Conservation (phyloP, 108 stramenopile species). For the Pinguiococcus pyrenoidosus region DNA sequence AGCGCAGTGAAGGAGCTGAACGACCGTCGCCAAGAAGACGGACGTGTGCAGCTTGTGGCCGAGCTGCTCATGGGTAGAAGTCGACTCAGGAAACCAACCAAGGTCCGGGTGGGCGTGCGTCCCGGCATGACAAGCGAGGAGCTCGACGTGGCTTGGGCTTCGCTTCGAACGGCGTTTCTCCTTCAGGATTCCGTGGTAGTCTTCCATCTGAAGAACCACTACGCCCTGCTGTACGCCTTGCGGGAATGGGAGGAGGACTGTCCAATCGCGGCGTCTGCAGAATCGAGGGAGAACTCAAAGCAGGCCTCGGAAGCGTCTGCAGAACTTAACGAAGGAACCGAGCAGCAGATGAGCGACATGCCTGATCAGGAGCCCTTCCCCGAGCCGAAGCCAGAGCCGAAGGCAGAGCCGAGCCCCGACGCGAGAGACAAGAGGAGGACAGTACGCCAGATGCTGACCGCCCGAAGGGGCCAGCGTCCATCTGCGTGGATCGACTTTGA, state of each 20-base stretch:
- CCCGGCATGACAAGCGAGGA: constrained; percentile 5
- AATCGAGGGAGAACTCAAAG: too few species aligned
- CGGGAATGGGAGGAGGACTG: constrained; percentile 31
- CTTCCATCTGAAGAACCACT: constrained; percentile 44
- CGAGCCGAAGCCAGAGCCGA: not conserved
- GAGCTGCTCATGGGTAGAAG: constrained; percentile 4
- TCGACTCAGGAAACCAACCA: constrained; percentile 7
- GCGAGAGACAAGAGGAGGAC: not conserved
- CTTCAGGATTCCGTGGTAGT: constrained; percentile 3
- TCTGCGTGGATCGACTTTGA: constrained; percentile 31
- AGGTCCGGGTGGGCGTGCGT: constrained; percentile 1
- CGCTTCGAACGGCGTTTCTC: constrained; percentile 14
- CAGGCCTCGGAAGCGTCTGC: too few species aligned
- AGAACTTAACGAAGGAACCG: too few species aligned
- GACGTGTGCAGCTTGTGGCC: too few species aligned
- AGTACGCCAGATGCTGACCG: constrained; percentile 33
- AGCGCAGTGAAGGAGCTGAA: not conserved
- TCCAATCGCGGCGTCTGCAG: too few species aligned
- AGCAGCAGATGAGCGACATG: too few species aligned
- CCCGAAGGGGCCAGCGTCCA: constrained; percentile 37
- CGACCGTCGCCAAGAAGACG: too few species aligned
- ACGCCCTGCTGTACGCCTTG: constrained; percentile 37
- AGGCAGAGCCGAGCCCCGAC: not conserved
- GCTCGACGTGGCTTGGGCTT: constrained; percentile 23
- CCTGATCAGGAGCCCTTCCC: too few species aligned